Evolutionary conservation across 1,284 basidiomycete species (phyloP), one percentile per base, ranked within the genome.

Genomic region (Blastosporella zonata): DNA sequence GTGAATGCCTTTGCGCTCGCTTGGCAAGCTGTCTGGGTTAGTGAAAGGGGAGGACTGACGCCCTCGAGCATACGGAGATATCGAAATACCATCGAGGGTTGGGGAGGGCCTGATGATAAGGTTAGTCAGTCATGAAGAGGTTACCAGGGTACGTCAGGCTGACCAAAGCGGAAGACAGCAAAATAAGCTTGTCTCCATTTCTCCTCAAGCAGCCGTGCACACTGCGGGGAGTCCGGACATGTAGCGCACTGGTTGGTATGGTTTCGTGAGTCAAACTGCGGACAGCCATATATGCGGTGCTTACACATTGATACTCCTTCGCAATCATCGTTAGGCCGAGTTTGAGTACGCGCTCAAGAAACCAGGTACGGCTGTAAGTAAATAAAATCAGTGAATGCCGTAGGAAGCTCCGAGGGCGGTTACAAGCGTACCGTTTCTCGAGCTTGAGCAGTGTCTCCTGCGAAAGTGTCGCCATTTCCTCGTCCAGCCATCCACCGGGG

Each of bases 101-200:
- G 91, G 53, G 85, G 91, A 9, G 86, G 87, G 20, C 85, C 87
- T 79, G 36, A 27, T 27, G 25, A 27, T 27, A 27, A 6, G 5
- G 25, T 27, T 23, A 3, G 18, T 6, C 23, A 6, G 33, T 1
- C 20, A 36, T 36, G 25, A 27, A 10, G 10, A 27, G n/a, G n/a
- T n/a, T n/a, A n/a, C n/a, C n/a, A n/a, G n/a, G n/a, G 22, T 15
- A 47, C 73, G 43, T 34, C 25, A 10, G 25, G 25, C 29, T 31
- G 6, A 80, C 90, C 93, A 65, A 93, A 96, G 37, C 93, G 80
- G 63, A 93, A 92, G 13, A 93, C 87, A 12, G 90, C 81, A 44
- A 84, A 79, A 61, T 95, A 94, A 0, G 91, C 93, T 59, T 89
- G 87, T 35, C 83, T 74, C 92, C 93, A 97, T 64, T 94, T 94